These are phyloP conservation scores for Marchantia polymorpha DNA, from an alignment of 225 moss, liverwort and hornwort genomes.

Conservation along the genomic window DNA sequence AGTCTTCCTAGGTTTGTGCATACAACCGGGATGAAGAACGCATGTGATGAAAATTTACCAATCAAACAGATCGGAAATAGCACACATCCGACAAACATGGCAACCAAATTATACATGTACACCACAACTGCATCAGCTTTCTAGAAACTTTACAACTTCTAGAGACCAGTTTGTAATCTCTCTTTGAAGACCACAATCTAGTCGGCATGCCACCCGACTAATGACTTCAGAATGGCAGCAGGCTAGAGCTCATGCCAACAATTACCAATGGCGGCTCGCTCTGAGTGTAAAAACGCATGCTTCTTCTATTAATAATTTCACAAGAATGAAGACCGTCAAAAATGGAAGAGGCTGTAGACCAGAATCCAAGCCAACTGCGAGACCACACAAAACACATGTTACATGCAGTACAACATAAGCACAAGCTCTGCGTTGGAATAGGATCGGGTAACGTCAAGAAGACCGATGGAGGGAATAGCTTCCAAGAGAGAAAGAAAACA, in stretches of 20 bases:
- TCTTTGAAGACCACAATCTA: constrained; percentile 17
- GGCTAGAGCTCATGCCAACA: constrained; percentile 22
- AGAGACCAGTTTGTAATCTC: constrained; percentile 16
- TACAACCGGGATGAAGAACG: not conserved
- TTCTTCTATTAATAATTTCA: constrained; percentile 13
- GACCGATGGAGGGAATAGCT: too few relatives aligned
- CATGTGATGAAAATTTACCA: not conserved
- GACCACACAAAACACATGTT: not conserved
- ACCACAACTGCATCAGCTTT: constrained; percentile 17
- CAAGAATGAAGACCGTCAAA: constrained; percentile 43
- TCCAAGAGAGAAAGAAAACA: too few relatives aligned
- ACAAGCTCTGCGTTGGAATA: not conserved
- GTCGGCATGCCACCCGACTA: constrained; percentile 21
- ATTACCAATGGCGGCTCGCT: constrained; percentile 15
- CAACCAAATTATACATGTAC: constrained; percentile 9
- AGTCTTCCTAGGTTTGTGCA: not conserved
- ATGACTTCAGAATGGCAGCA: constrained; percentile 4
- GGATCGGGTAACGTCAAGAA: not conserved
- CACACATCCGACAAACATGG: not conserved
- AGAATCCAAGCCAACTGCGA: constrained; percentile 78
- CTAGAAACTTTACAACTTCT: constrained; percentile 22
- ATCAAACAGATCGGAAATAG: not conserved
- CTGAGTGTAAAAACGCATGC: constrained; percentile 15
- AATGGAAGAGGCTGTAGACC: constrained; percentile 75
- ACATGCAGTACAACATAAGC: not conserved